Evolutionary conservation across 2,329 filamentous ascomycete genomes (phyloP), one percentile per base, ranked within the genome.

Genomic region (Xylaria sp.): DNA sequence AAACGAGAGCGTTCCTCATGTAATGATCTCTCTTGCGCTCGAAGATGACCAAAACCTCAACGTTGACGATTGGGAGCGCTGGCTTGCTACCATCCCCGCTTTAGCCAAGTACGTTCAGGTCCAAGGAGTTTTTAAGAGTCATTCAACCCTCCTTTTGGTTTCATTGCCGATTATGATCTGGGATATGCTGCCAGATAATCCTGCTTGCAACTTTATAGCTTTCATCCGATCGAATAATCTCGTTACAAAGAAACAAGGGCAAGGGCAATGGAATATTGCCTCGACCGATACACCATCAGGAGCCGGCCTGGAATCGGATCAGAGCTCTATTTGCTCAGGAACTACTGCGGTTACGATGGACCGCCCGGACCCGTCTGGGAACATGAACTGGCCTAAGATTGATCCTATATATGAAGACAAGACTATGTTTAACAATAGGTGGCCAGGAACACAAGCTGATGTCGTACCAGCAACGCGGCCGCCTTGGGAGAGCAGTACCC

Each of bases 61-160:
- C 55, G 78, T 89, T n/a, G 83, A 85, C 64, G 85, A 85, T 4
- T 89, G 87, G 86, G 83, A 88, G 72, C 81, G 83, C 63, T 89
- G 87, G 86, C 80, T 89, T 3, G 77, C 80, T 32, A 82, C 80
- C 20, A 87, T 89, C 68, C 87, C 87, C 0, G 84, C 85, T 2
- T 78, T 89, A 63, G 86, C 86, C 48, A 88, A 86, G 71, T 86
- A 88, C 69, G 86, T 88, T 76, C 87, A 87, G 72, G 83, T 89
- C 6, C 86, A 89, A 72, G 87, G 86, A 9, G 82, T 88, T 0
- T 89, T 89, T 76, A 87, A 87, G 73, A 89, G 87, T 58, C 86
- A 89, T 72, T 89, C 87, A 0, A 89, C 85, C 0, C 77, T 89
- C 48, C 80, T 89, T 6, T 76, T 89, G 7, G 76, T 89, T 2